Conservation (phyloP, 164 flowering plant species). For the Malania oleifera region DNA sequence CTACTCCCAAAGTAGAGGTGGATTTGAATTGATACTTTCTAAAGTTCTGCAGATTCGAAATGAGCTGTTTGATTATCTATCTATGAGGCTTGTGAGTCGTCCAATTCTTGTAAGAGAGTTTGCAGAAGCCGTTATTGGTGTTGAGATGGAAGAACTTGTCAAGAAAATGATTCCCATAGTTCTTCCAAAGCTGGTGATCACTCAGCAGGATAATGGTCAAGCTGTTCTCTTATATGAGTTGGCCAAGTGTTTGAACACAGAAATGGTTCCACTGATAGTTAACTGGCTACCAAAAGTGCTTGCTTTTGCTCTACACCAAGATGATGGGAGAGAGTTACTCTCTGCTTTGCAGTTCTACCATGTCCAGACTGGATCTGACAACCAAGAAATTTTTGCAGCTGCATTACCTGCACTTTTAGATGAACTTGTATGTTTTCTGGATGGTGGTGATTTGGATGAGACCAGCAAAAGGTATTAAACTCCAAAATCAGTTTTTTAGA, state of each 20-base stretch:
- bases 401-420: conserved; percentile 95
- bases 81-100: conserved; percentile 53
- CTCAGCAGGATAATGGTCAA: conserved; percentile 57
- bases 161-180: conserved; percentile 83
- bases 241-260: conserved; percentile 66
- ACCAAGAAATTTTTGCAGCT: conserved; percentile 88
- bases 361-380: conserved; percentile 75
- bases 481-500: background rate
- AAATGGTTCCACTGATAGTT: conserved; percentile 66
- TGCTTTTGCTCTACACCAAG: conserved; percentile 80
- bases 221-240: conserved; percentile 55
- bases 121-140: conserved; percentile 82
- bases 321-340: conserved; percentile 47
- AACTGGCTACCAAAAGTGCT: conserved; percentile 94
- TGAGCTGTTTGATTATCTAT: conserved; percentile 77
- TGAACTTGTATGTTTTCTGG: conserved; percentile 87
- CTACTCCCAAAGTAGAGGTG: conserved; percentile 65
- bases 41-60: conserved; percentile 55
- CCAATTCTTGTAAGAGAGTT: conserved; percentile 75
- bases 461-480: conserved; percentile 53
- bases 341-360: conserved; percentile 85
- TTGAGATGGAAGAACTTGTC: conserved; percentile 61
- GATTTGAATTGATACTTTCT: conserved; percentile 52
- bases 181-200: conserved; percentile 87
- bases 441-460: conserved; percentile 53